These are phyloP conservation scores for Eucalyptus marginata DNA, from an alignment of 345 rosid species.

Conservation along the genomic window DNA sequence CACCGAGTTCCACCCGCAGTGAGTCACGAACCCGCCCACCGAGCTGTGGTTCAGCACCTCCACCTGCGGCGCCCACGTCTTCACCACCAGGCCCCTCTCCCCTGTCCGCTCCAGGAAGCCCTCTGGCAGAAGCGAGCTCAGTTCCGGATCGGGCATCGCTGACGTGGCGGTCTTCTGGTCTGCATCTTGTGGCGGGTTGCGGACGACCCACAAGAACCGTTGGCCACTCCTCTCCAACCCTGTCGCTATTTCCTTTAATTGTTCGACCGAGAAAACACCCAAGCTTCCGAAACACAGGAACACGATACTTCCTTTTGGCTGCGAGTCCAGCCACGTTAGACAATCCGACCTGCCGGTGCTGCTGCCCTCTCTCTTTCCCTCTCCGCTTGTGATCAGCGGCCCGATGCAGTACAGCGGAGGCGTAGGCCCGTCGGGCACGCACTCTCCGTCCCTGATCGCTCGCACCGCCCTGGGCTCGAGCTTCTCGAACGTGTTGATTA, in stretches of 20 bases:
- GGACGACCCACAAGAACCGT: constrained; percentile 43
- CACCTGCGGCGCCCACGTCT: constrained; percentile 57
- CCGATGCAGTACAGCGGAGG: constrained; percentile 18
- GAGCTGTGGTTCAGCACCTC: constrained; percentile 34
- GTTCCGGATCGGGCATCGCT: background rate
- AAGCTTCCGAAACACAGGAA: constrained; percentile 36
- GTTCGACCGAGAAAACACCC: constrained; percentile 18
- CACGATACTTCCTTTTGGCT: constrained; percentile 20
- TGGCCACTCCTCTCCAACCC: constrained; percentile 32
- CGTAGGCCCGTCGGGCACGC: background rate
- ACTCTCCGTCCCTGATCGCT: constrained; percentile 18
- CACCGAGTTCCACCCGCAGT: constrained; percentile 68
- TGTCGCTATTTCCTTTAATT: constrained; percentile 28
- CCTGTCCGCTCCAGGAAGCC: constrained; percentile 23
- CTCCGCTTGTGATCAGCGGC: background rate
- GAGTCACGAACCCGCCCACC: constrained; percentile 53
- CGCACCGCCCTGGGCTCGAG: constrained; percentile 28
- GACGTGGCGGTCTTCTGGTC: background rate
- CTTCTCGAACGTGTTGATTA: constrained; percentile 39
- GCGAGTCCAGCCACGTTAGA: constrained; percentile 25
- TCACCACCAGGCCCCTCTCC: constrained; percentile 29
- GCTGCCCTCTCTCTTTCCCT: background rate
- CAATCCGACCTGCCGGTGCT: background rate
- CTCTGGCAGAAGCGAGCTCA: constrained; percentile 14
- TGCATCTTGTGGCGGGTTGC: constrained; percentile 9